Conservation (phyloP, 176 grass and related monocot species). For the Aegilops tauschii region DNA sequence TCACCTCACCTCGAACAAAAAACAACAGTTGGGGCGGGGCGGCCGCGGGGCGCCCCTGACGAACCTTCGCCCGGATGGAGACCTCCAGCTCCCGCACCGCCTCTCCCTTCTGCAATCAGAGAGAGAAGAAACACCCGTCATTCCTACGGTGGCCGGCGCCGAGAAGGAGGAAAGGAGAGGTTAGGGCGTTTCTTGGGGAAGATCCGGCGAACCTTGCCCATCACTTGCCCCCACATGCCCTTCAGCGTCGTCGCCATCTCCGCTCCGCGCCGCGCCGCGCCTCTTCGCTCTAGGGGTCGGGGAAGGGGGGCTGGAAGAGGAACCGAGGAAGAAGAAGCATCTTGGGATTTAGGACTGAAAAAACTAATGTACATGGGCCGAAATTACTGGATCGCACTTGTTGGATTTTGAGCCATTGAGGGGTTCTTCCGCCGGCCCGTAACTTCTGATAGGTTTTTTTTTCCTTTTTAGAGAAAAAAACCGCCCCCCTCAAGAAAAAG, state of each 20-base stretch:
- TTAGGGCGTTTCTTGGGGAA: background rate
- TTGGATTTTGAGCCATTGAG: background rate
- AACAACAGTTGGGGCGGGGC: background rate
- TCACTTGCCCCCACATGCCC: background rate
- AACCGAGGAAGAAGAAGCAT: background rate
- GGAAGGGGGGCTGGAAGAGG: background rate
- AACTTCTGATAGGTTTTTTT: background rate
- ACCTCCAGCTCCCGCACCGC: constrained; percentile 26
- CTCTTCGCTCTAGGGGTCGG: background rate
- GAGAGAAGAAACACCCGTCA: background rate
- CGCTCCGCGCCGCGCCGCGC: background rate
- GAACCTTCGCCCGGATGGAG: constrained; percentile 16
- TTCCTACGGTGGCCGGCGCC: background rate
- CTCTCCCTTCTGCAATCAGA: background rate
- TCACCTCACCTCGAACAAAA: background rate
- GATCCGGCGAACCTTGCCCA: constrained; percentile 9
- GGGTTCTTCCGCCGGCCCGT: background rate
- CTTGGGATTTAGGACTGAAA: background rate
- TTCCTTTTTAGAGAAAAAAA: too few species aligned
- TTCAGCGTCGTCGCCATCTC: background rate
- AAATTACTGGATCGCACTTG: background rate
- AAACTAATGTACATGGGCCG: background rate
- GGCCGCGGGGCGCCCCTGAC: background rate
- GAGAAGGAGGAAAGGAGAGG: background rate
- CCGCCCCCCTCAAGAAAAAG: too few species aligned